Evolutionary conservation across 2,329 filamentous ascomycete species (phyloP).

Genomic region (Aspergillus persii): DNA sequence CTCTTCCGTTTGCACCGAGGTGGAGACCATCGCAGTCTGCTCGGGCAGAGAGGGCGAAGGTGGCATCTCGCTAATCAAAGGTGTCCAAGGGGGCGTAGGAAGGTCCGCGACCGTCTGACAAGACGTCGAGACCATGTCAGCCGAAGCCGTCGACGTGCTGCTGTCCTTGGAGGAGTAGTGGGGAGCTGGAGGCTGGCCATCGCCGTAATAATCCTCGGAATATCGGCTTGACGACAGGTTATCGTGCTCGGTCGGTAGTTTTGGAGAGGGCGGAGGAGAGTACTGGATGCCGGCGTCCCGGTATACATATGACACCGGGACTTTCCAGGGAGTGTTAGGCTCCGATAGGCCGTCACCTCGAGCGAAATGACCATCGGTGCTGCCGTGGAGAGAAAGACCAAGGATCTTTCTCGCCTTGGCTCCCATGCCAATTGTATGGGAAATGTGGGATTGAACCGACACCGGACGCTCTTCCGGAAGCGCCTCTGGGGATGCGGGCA

Average conservation of each 20-base stretch:
- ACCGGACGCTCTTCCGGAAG: slow-evolving; percentile 44
- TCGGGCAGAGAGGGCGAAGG: slow-evolving; percentile 12
- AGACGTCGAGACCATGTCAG: slow-evolving; percentile 42
- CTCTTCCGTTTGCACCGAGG: slow-evolving; percentile 36
- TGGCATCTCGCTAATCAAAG: slow-evolving; percentile 27
- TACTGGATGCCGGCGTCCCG: slow-evolving; percentile 77
- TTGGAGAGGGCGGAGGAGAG: slow-evolving; percentile 76
- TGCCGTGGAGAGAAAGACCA: slow-evolving; percentile 40
- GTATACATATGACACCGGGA: slow-evolving; percentile 55
- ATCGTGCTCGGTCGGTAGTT: slow-evolving; percentile 17
- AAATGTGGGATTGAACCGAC: slow-evolving; percentile 41
- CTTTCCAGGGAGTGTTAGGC: slow-evolving; percentile 49
- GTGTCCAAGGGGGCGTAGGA: slow-evolving; percentile 36
- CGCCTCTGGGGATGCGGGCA: slow-evolving; percentile 51
- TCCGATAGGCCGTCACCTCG: slow-evolving; percentile 21
- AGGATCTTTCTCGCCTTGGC: slow-evolving; percentile 47
- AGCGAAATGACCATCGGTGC: slow-evolving; percentile 23
- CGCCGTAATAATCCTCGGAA: neutral
- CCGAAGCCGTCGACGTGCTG: slow-evolving; percentile 30
- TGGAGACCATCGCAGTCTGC: slow-evolving; percentile 24
- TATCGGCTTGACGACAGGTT: slow-evolving; percentile 1
- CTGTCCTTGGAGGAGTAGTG: slow-evolving; percentile 22
- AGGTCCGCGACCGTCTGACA: slow-evolving; percentile 44
- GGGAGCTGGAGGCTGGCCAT: neutral
- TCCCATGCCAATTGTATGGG: slow-evolving; percentile 32